Base-by-base conservation (phyloP, 768 basidiomycete genomes). In the Tulasnella sp. region DNA sequence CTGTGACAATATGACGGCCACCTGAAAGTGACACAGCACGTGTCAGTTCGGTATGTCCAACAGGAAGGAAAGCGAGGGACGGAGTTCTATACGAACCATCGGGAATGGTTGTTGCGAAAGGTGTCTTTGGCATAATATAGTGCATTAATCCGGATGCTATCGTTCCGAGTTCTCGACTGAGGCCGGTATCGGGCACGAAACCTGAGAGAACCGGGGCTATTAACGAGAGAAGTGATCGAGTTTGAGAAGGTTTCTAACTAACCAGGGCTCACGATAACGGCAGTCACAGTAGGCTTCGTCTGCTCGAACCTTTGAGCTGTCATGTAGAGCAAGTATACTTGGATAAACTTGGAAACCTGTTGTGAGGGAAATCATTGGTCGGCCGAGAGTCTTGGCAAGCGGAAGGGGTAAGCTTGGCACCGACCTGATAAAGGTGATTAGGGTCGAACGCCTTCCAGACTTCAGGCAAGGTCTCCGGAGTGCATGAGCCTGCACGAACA, bases 161-260 rank as follows among this genome's bases (percentile, higher is more conserved):
- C 12, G 36, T 31, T 0, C 58, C 34, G 11, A 71, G 49, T 1
- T 79, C 77, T 29, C 80, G 78, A 15, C 69, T 36, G 6, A 81
- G 76, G 8, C 70, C 0, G 0, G 80, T 79, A 8, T 77, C 74
- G 0, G 80, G 80, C 0, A 81, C 78, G 69, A 80, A 81, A 19
- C 80, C 80, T 80, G 58, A 31, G 15, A 11, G 15, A 17, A 36
- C 67, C 58, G 25, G 3, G 11, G 0, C 2, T 9, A 7, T 68
- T 7, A 58, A 9, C 37, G 15, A 42, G 5, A 42, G 29, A 12
- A n/a, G 40, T 25, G 25, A 58, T 14, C 22, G 29, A 14, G 22
- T 52, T 49, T 1, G 19, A 22, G 22, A 22, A n/a, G 22, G 6
- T 49, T 49, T 8, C 22, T 25, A 14, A 71, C 78, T 6, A 38